Evolutionary conservation across 1,284 basidiomycete genomes (phyloP), one percentile per base, ranked within the genome.

Genomic region (Cutaneotrichosporon cavernicola): DNA sequence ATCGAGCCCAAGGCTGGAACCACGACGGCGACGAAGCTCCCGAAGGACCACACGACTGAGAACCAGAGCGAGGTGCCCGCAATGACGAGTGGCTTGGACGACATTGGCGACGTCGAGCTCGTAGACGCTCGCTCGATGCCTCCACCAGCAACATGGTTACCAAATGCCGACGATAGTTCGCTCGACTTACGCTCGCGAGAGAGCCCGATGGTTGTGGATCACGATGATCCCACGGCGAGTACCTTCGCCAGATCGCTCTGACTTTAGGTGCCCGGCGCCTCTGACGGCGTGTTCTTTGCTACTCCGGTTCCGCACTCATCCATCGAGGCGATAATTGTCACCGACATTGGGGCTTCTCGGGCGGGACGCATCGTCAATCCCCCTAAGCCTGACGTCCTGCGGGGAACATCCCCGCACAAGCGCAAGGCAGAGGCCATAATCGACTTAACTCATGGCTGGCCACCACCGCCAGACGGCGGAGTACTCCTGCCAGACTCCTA

Each of bases 1-100:
- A 18, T 16, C 5, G 40, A 13, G 16, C 40, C 50, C 53, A 57
- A 73, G 69, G 50, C 71, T 70, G 49, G 22, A 21, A 13, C 49
- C 49, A 51, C 26, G 22, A 14, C 22, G 9, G 22, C 47, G 47
- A 10, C 21, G 9, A 43, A 43, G 40, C 40, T 43, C 18, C n/a
- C 43, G 6, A 46, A 46, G 18, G 6, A 4, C 18, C 14, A 18
- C 43, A 46, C 14, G 18, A n/a, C 18, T 7, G 43, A n/a, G 40
- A 13, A 13, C 43, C 43, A 18, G 18, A 46, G 18, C 43, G n/a
- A 46, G 43, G 9, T 7, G 43, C 3, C 18, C 18, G 18, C 5
- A 18, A n/a, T 18, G 43, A 46, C 4, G 43, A 21, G 18, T 46
- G 18, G 9, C 43, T 7, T 5, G 43, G 43, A n/a, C 18, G 18